Conservation (phyloP, 1,284 basidiomycete species). For the Neolentinus lepideus region DNA sequence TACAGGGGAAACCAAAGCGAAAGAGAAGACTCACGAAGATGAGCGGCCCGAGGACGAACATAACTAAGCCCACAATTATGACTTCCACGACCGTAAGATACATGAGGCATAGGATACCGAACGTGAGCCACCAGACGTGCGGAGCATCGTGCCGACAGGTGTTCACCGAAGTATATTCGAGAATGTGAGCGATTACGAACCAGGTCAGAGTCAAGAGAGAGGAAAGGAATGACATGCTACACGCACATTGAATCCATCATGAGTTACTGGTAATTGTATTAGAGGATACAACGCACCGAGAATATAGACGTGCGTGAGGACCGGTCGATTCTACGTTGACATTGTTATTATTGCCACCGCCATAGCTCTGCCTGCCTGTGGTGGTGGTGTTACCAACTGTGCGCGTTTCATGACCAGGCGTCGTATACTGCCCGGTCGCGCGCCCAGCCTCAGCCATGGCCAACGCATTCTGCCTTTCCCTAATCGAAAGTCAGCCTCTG, state of each 20-base stretch:
- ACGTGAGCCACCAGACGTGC: slow-evolving; percentile 78
- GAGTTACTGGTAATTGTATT: no score
- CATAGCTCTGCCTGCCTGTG: neutral
- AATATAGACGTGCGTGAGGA: slow-evolving; percentile 24
- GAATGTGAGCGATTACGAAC: slow-evolving; percentile 73
- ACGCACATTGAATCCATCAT: neutral
- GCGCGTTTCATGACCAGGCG: neutral
- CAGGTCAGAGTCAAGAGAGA: slow-evolving; percentile 67
- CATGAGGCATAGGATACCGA: slow-evolving; percentile 71
- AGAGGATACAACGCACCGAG: slow-evolving; percentile 29
- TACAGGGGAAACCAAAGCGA: neutral
- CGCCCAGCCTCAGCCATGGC: neutral
- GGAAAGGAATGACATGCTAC: slow-evolving; percentile 53
- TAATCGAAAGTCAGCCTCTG: slow-evolving; percentile 12
- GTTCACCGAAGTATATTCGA: slow-evolving; percentile 66
- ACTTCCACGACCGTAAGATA: slow-evolving; percentile 72
- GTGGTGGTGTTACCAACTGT: slow-evolving; percentile 9
- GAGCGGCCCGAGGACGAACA: slow-evolving; percentile 71
- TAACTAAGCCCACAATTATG: slow-evolving; percentile 59
- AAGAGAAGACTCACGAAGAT: slow-evolving; percentile 49
- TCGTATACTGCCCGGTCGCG: neutral
- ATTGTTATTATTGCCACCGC: slow-evolving; percentile 9
- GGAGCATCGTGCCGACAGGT: slow-evolving; percentile 65
- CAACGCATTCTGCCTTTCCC: neutral
- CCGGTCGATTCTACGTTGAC: slow-evolving; percentile 19